Evolutionary conservation across 371 early-diverging fungal species (phyloP).

Genomic region (Ordospora pajunii): DNA sequence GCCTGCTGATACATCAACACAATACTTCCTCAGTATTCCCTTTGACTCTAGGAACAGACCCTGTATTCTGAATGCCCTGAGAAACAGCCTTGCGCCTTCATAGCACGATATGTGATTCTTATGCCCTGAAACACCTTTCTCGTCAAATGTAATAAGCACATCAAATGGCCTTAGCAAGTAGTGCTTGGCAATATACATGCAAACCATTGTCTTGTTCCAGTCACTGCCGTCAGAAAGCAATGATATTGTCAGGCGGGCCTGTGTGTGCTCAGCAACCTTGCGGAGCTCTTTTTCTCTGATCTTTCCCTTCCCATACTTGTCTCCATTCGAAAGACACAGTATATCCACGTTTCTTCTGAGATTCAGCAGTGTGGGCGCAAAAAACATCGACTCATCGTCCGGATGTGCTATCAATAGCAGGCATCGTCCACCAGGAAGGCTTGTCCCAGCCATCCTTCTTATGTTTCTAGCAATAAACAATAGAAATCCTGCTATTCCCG

Average conservation of each 20-base stretch:
- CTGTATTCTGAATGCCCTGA: slow-evolving; percentile 29
- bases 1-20: slow-evolving; percentile 35
- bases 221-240: slow-evolving; percentile 47
- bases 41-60: slow-evolving; percentile 64
- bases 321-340: slow-evolving; percentile 77
- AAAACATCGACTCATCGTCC: slow-evolving; percentile 99
- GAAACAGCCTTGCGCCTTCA: slow-evolving; percentile 65
- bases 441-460: background rate
- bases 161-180: slow-evolving; percentile 19
- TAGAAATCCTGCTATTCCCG: background rate
- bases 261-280: slow-evolving; percentile 11
- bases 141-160: slow-evolving; percentile 79
- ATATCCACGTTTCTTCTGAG: slow-evolving; percentile 59
- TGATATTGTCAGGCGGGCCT: slow-evolving; percentile 15
- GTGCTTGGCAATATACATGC: background rate
- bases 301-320: slow-evolving; percentile 62
- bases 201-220: slow-evolving; percentile 30
- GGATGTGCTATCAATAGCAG: slow-evolving; percentile 86
- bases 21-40: slow-evolving; percentile 69
- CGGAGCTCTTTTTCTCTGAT: slow-evolving; percentile 34
- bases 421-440: background rate
- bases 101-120: slow-evolving; percentile 76
- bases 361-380: slow-evolving; percentile 70
- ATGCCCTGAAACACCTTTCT: slow-evolving; percentile 78
- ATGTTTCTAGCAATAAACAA: background rate